phyloP scores from a whole-genome alignment of 345 rosid genomes.

The Eucalyptus coolabah region DNA sequence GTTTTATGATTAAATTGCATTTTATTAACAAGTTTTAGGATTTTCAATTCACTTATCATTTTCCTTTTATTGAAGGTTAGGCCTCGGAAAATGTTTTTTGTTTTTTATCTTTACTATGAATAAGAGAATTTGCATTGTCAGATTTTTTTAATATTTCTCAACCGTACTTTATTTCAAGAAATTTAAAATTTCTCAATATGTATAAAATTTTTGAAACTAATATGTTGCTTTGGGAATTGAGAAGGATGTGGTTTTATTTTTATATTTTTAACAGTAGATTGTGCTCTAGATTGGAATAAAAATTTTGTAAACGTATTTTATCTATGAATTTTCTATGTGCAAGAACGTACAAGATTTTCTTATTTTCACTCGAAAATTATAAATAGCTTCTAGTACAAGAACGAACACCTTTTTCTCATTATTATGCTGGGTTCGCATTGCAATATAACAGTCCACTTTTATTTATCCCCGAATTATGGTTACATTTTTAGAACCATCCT shows the following conservation, averaged over 20 bases:
- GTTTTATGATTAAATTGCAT: fast-evolving
- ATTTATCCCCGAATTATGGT: neutral
- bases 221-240: neutral
- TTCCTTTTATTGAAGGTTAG: neutral
- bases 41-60: too few relatives aligned
- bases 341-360: neutral
- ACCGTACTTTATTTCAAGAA: neutral
- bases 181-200: neutral
- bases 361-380: neutral
- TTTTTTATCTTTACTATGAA: neutral
- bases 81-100: neutral
- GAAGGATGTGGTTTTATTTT: neutral
- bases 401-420: neutral
- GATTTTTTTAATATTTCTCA: neutral
- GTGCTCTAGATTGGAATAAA: neutral
- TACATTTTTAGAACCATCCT: neutral
- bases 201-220: neutral
- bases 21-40: fast-evolving
- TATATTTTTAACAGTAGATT: neutral
- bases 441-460: neutral
- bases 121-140: neutral
- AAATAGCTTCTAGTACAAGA: neutral
- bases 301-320: neutral
- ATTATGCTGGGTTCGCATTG: neutral
- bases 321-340: neutral